Base-by-base conservation (phyloP, 2,329 filamentous ascomycete genomes). In the Clathrospora elynae region DNA sequence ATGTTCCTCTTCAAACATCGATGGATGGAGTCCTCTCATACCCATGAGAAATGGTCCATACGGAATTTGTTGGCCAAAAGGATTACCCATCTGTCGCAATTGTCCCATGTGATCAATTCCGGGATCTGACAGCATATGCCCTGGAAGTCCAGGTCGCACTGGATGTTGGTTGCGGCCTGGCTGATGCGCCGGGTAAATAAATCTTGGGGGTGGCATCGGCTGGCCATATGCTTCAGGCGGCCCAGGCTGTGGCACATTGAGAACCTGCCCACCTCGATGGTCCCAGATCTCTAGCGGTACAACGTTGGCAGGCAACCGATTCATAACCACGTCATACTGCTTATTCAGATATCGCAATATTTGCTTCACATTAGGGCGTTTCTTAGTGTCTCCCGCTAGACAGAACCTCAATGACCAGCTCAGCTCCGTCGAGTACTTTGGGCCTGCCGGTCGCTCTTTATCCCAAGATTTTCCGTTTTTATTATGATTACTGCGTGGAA, bases 351-450 rank as follows among this genome's bases (percentile, higher is more conserved):
- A 16, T 10, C 40, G 35, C 4, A 34, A 18, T 11, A 26, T 24
- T 2, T 32, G 32, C 33, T 46, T 29, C 6, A 30, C n/a, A 9
- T 16, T 31, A 3, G 29, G 41, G n/a, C 50, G 44, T 24, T 19
- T 18, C 8, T n/a, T 3, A 7, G 17, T 13, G 11, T 46, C 23
- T 13, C 38, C 20, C 5, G 13, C 36, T 24, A 54, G 32, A 14
- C 34, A 44, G 22, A 25, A 37, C 7, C 18, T 44, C 7, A 54
- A 9, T 6, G 42, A 25, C 1, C 19, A 18, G 17, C 35, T 52
- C 7, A 52, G 34, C 29, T 47, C 26, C 17, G 16, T 9, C 2
- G 53, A 50, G 20, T 56, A 56, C 6, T 18, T 17, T 5, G 13
- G 14, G 16, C 47, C 51, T 13, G 42, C 52, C 8, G 49, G 49